Conservation (phyloP, 169 alveolate species). For the Eimeria acervulina region DNA sequence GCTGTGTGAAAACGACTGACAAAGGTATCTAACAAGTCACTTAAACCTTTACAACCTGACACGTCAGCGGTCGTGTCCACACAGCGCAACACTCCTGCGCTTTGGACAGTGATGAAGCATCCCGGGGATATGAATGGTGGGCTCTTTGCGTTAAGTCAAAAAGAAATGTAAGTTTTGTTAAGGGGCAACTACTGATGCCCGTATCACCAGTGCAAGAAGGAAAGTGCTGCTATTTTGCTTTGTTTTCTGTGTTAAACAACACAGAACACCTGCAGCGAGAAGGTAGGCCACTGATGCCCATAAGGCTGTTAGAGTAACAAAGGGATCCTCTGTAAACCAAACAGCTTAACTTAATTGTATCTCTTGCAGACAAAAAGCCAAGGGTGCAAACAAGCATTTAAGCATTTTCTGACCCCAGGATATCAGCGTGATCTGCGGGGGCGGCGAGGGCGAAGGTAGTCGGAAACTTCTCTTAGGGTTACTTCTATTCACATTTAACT, state of each 20-base stretch:
- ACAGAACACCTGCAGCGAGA: background rate
- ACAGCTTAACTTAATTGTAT: too few species aligned
- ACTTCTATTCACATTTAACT: background rate
- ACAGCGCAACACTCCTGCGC: too few species aligned
- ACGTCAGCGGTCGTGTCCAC: too few species aligned
- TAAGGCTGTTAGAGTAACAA: background rate
- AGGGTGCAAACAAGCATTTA: background rate
- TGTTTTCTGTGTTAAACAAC: background rate
- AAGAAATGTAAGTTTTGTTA: too few species aligned
- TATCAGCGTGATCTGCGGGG: background rate
- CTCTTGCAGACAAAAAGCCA: background rate
- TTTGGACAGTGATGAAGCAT: too few species aligned
- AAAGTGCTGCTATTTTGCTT: background rate
- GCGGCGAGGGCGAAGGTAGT: background rate
- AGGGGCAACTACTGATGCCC: background rate
- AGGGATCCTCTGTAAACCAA: too few species aligned
- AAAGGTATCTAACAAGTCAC: too few species aligned
- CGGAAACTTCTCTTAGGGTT: background rate
- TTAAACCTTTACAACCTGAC: too few species aligned
- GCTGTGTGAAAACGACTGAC: too few species aligned
- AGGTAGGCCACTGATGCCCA: background rate
- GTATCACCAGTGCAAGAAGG: background rate
- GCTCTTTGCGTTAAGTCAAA: too few species aligned
- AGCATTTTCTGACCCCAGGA: background rate
- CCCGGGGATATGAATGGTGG: too few species aligned